These are phyloP conservation scores for Sphaerostilbella broomeana DNA, from an alignment of 2,329 filamentous ascomycete genomes.

Conservation along the genomic window DNA sequence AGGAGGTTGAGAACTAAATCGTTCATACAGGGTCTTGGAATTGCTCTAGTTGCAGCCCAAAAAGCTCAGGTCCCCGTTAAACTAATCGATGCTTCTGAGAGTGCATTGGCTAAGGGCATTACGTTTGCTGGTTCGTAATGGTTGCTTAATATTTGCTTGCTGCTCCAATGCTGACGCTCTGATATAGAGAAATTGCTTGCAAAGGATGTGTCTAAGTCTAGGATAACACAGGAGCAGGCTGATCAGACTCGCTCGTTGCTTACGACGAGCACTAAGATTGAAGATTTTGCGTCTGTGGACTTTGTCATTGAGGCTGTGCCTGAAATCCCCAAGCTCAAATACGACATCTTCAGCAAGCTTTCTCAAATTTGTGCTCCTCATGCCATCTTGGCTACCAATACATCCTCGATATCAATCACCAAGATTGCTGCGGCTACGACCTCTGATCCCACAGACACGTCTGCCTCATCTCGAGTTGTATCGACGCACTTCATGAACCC, in stretches of 20 bases:
- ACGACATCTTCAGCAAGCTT: constrained; percentile 76
- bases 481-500: constrained; percentile 99
- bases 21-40: constrained; percentile 70
- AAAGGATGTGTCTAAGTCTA: constrained; percentile 85
- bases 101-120: constrained; percentile 80
- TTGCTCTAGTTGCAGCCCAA: constrained; percentile 87
- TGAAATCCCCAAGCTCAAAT: constrained; percentile 82
- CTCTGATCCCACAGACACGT: constrained; percentile 69
- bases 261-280: constrained; percentile 63
- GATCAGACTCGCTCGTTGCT: constrained; percentile 65
- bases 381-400: constrained; percentile 92
- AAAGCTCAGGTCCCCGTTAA: constrained; percentile 78
- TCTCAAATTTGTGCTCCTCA: constrained; percentile 76
- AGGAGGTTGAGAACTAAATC: constrained; percentile 16
- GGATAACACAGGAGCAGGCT: constrained; percentile 76
- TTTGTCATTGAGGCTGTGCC: constrained; percentile 98
- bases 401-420: constrained; percentile 96
- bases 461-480: constrained; percentile 78
- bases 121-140: constrained; percentile 68
- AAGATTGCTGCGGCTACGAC: constrained; percentile 86
- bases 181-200: constrained; percentile 75
- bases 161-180: too few species aligned
- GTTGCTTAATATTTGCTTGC: too few species aligned
- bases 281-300: constrained; percentile 74
- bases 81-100: constrained; percentile 76